Percentiles rank a stretch among this genome's conserved stretches.
These are phyloP conservation scores for Trypethelium eluteriae DNA, from an alignment of 495 filamentous ascomycete species.

Conservation along the genomic window DNA sequence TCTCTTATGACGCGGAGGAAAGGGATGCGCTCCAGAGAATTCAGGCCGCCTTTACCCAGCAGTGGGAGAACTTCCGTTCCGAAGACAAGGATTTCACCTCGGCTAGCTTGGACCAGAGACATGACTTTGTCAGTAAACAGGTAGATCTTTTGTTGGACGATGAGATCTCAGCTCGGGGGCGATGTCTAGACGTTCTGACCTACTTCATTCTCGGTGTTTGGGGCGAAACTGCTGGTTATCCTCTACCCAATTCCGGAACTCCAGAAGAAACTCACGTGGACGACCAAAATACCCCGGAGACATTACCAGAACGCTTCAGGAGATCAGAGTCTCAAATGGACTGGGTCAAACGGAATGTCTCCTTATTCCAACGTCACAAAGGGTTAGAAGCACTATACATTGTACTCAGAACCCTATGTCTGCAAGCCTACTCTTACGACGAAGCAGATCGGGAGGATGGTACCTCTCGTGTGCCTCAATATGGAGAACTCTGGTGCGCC, in stretches of 20 bases:
- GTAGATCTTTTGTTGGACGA: conserved; percentile 20
- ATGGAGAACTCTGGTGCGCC: conserved; percentile 34
- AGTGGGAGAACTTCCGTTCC: conserved; percentile 30
- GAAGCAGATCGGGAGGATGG: conserved; percentile 23
- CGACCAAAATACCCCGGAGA: conserved; percentile 6
- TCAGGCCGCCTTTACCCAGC: conserved; percentile 44
- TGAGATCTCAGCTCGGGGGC: conserved; percentile 27
- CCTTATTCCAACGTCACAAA: conserved; percentile 25
- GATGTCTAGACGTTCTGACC: conserved; percentile 62
- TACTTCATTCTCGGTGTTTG: conserved; percentile 74
- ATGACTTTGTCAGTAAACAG: conserved; percentile 29
- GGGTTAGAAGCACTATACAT: conserved; percentile 28
- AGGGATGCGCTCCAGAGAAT: conserved; percentile 57
- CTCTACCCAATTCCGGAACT: not conserved
- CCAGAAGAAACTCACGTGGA: conserved; percentile 10
- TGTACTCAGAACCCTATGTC: conserved; percentile 13
- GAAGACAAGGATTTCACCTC: conserved; percentile 45
- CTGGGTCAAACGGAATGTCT: conserved; percentile 32
- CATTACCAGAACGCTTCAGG: conserved; percentile 12
- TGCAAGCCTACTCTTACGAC: conserved; percentile 9
- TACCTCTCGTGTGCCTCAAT: conserved; percentile 14
- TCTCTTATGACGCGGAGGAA: conserved; percentile 77
- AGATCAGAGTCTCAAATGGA: conserved; percentile 31
- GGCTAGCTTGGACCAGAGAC: conserved; percentile 32
- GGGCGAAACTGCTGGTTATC: conserved; percentile 59